A percentile compares a stretch with the other conserved stretches of the same genome.
phyloP scores from a whole-genome alignment of 169 alveolate genomes.

The Plasmodium yoelii region DNA sequence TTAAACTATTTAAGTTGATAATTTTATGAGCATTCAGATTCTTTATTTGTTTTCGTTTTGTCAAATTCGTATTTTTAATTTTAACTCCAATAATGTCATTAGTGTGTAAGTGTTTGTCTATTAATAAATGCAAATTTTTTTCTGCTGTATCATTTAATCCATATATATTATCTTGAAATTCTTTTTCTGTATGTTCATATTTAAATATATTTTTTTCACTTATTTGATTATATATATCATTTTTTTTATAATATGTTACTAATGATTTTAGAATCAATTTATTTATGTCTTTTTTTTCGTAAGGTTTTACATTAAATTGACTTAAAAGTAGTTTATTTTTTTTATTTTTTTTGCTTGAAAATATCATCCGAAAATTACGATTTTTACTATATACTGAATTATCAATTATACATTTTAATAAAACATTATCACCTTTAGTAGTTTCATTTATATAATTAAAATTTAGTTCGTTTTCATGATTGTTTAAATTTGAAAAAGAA shows the following conservation, averaged over 20 bases:
- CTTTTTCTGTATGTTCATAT: neutral
- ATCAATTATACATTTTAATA: slow-evolving; percentile 68
- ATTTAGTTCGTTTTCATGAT: neutral
- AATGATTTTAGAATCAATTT: slow-evolving; percentile 46
- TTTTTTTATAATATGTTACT: slow-evolving; percentile 30
- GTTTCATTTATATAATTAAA: neutral
- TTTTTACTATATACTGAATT: slow-evolving; percentile 72
- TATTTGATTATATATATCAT: slow-evolving; percentile 33
- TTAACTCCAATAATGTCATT: neutral
- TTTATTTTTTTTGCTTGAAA: slow-evolving; percentile 76
- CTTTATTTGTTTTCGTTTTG: neutral
- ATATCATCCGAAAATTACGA: slow-evolving; percentile 70
- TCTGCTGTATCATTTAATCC: neutral
- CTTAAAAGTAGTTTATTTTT: slow-evolving; percentile 56
- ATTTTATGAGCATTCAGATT: slow-evolving; percentile 3
- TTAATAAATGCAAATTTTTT: no score
- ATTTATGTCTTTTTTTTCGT: slow-evolving; percentile 36
- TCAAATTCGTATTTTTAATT: neutral
- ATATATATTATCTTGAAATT: neutral
- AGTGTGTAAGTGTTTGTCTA: neutral
- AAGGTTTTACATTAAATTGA: slow-evolving; percentile 30
- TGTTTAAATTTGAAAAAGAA: neutral
- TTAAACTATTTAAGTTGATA: slow-evolving; percentile 4
- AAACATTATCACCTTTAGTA: neutral
- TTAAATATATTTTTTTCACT: slow-evolving; percentile 15